These are phyloP conservation scores for Glycyrrhiza uralensis DNA, from an alignment of 306 rosid species.

Conservation along the genomic window DNA sequence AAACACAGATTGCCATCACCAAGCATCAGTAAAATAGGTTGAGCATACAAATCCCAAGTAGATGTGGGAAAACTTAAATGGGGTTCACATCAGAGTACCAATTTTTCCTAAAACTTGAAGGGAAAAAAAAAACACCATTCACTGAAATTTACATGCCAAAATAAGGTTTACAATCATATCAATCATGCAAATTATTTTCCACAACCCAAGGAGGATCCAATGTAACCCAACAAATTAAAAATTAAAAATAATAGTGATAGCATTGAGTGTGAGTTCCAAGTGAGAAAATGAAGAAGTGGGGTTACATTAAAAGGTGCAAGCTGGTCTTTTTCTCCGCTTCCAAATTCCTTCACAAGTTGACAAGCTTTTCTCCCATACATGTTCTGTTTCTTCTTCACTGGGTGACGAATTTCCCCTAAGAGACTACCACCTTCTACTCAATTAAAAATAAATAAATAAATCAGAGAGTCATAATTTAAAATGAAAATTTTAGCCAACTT, in stretches of 20 bases:
- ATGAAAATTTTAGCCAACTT: no score
- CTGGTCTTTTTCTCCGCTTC: conserved; percentile 68
- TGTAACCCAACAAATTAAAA: background rate
- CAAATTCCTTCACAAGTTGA: conserved; percentile 70
- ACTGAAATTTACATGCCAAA: background rate
- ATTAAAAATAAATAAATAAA: no score
- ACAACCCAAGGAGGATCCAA: background rate
- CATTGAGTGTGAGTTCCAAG: background rate
- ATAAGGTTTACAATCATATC: conserved; percentile 2
- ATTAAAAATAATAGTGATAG: no score
- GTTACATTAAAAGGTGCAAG: conserved; percentile 67
- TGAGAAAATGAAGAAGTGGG: background rate
- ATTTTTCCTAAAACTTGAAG: background rate
- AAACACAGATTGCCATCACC: background rate
- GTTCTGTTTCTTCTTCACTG: conserved; percentile 1
- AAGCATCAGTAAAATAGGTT: background rate
- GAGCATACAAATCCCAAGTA: background rate
- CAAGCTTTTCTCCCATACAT: conserved; percentile 84
- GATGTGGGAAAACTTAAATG: background rate
- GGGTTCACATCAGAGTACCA: background rate
- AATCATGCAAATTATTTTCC: background rate
- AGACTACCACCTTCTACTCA: no score
- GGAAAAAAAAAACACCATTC: background rate
- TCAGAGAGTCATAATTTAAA: no score
- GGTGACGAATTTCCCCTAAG: background rate